These are phyloP conservation scores for Takashimella tepidaria DNA, from an alignment of 1,284 basidiomycete species.

Conservation along the genomic window DNA sequence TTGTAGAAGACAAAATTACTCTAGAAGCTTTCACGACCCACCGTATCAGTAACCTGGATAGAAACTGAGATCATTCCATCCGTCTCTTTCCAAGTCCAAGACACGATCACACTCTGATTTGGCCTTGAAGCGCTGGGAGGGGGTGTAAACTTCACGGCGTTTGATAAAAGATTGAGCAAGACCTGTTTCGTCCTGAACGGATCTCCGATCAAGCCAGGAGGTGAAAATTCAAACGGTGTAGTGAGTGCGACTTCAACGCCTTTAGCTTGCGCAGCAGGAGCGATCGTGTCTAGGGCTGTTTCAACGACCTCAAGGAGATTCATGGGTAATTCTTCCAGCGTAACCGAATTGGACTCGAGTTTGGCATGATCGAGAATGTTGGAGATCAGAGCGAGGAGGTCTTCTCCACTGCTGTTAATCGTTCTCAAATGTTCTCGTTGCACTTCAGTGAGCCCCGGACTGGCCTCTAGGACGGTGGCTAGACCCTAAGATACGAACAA, in stretches of 20 bases:
- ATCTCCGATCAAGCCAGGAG: conserved; percentile 35
- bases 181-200: conserved; percentile 43
- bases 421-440: conserved; percentile 49
- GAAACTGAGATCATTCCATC: conserved; percentile 20
- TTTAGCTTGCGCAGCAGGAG: conserved; percentile 37
- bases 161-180: conserved; percentile 36
- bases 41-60: conserved; percentile 34
- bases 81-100: conserved; percentile 22
- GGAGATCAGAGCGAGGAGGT: conserved; percentile 50
- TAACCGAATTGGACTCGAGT: conserved; percentile 47
- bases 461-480: conserved; percentile 43
- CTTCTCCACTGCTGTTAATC: conserved; percentile 48
- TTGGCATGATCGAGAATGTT: conserved; percentile 51
- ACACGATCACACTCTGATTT: conserved; percentile 29
- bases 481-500: conserved; percentile 31
- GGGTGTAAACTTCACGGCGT: conserved; percentile 43
- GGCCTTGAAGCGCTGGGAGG: conserved; percentile 4
- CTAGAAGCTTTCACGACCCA: conserved; percentile 3
- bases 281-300: conserved; percentile 38
- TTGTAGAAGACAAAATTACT: neutral
- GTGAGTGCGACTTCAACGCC: conserved; percentile 37
- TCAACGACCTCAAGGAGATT: conserved; percentile 43
- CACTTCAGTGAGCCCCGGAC: conserved; percentile 39
- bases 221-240: conserved; percentile 32
- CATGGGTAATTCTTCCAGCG: conserved; percentile 48